Conservation (phyloP, 495 filamentous ascomycete genomes). For the Aspergillus hancockii region DNA sequence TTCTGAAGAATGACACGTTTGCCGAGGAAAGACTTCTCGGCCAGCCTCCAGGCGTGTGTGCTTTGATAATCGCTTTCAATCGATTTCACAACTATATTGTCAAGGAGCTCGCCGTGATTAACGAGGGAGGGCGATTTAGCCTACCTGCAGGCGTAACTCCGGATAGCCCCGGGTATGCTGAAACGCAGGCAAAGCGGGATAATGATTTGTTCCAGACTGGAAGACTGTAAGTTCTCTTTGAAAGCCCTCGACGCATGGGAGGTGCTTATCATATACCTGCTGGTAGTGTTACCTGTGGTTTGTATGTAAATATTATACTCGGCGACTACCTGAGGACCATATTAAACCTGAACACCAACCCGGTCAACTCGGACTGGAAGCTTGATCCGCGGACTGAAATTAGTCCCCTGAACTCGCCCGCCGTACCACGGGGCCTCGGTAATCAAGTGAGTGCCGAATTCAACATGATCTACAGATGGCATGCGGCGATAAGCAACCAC, state of each 20-base stretch:
- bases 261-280: not conserved
- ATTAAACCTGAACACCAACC: constrained; percentile 17
- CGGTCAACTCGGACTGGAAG: constrained; percentile 21
- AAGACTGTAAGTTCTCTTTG: constrained; percentile 24
- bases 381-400: constrained; percentile 29
- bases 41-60: constrained; percentile 70
- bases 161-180: constrained; percentile 1
- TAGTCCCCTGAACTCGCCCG: constrained; percentile 10
- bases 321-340: constrained; percentile 31
- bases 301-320: constrained; percentile 35
- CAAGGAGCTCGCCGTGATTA: constrained; percentile 49
- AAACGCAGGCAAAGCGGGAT: constrained; percentile 25
- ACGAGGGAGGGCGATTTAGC: constrained; percentile 50
- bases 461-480: constrained; percentile 54
- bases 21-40: constrained; percentile 67
- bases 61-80: constrained; percentile 56
- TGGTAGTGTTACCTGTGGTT: constrained; percentile 27
- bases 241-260: too few species aligned
- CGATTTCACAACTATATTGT: constrained; percentile 48
- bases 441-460: constrained; percentile 54
- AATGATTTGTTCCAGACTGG: constrained; percentile 35
- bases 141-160: not conserved
- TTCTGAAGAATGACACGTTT: constrained; percentile 72
- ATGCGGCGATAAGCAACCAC: constrained; percentile 39
- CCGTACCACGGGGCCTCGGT: constrained; percentile 34